Percentiles rank a stretch among this genome's conserved stretches.
These are phyloP conservation scores for Neonothopanus nambi DNA, from an alignment of 1,284 basidiomycete genomes.

Conservation along the genomic window DNA sequence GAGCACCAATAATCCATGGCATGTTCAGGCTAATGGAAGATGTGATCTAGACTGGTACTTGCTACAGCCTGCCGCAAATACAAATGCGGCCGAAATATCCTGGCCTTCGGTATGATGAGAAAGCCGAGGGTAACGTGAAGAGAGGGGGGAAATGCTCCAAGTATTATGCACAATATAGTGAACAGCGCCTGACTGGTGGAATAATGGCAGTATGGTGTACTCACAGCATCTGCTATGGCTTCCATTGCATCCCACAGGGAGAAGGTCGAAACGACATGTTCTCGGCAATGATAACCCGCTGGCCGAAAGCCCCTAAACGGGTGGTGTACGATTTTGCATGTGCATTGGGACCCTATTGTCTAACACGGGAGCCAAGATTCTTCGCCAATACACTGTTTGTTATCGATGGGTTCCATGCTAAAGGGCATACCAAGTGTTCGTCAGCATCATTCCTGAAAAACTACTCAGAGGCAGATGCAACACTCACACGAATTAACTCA, in stretches of 20 bases:
- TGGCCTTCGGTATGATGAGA: slow-evolving; percentile 16
- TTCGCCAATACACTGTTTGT: slow-evolving; percentile 11
- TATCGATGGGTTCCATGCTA: slow-evolving; percentile 9
- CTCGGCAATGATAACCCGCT: slow-evolving; percentile 6
- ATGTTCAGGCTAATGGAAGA: background rate
- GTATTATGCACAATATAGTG: slow-evolving; percentile 33
- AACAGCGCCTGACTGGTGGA: slow-evolving; percentile 30
- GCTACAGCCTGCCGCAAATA: slow-evolving; percentile 28
- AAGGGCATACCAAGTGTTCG: too few species aligned
- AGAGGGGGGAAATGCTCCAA: slow-evolving; percentile 30
- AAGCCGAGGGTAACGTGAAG: slow-evolving; percentile 7
- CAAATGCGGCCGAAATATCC: slow-evolving; percentile 25
- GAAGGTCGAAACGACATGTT: slow-evolving; percentile 28
- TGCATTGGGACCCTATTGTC: slow-evolving; percentile 9
- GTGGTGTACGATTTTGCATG: too few species aligned
- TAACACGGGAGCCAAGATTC: slow-evolving; percentile 4
- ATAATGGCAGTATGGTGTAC: slow-evolving; percentile 36
- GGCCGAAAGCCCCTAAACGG: too few species aligned
- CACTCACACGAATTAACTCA: background rate
- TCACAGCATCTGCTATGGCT: slow-evolving; percentile 39
- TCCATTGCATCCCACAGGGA: slow-evolving; percentile 35
- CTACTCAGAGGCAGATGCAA: slow-evolving; percentile 1
- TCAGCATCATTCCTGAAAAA: slow-evolving; percentile 3
- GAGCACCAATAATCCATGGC: background rate
- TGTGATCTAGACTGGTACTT: slow-evolving; percentile 25